Conservation (phyloP, 106 monocot genomes). For the Ottelia alismoides region DNA sequence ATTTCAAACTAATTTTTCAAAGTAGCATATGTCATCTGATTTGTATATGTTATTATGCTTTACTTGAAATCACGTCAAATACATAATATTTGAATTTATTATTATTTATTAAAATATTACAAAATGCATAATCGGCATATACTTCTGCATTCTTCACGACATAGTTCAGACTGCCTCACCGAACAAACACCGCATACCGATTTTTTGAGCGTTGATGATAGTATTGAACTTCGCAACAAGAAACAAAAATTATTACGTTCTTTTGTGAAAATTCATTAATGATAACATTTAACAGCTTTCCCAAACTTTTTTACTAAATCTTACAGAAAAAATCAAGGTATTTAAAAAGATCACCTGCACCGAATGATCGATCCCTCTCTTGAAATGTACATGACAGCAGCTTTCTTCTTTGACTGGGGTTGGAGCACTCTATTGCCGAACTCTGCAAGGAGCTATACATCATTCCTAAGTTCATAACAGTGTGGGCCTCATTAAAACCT, state of each 20-base stretch:
- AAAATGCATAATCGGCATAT: too few species aligned
- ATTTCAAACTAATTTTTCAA: too few species aligned
- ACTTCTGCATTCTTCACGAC: too few species aligned
- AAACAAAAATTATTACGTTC: not conserved
- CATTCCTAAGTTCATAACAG: constrained; percentile 84
- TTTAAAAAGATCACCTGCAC: constrained; percentile 43
- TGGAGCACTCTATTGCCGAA: constrained; percentile 37
- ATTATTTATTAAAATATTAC: too few species aligned
- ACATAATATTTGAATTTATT: too few species aligned
- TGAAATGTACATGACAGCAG: constrained; percentile 52
- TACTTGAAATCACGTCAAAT: too few species aligned
- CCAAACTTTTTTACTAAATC: too few species aligned
- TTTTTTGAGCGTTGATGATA: not conserved
- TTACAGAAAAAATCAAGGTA: not conserved
- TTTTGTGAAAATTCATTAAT: not conserved
- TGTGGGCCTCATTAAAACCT: constrained; percentile 52
- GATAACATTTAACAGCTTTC: too few species aligned
- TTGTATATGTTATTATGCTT: too few species aligned
- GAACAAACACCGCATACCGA: too few species aligned
- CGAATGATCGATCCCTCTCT: constrained; percentile 46
- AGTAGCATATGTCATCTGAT: too few species aligned
- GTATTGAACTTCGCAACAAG: not conserved
- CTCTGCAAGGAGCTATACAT: constrained; percentile 67
- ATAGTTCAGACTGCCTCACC: too few species aligned
- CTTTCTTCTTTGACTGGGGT: constrained; percentile 52